Base-by-base conservation (phyloP, 2,329 filamentous ascomycete genomes). In the Fusarium austroafricanum region DNA sequence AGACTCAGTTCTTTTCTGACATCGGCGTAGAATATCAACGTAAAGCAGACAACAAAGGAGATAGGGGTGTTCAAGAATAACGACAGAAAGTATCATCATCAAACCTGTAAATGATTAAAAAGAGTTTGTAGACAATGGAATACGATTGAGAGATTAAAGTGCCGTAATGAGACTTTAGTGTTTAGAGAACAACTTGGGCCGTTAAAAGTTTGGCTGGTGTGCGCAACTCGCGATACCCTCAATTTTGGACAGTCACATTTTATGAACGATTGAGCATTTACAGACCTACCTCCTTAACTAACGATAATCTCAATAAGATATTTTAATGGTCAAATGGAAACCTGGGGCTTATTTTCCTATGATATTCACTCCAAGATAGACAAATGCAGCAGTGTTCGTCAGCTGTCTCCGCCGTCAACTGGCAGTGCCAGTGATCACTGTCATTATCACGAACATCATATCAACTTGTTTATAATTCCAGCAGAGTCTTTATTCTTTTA, bases 161-260 rank as follows among this genome's bases (percentile, higher is more conserved):
- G 4, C 4, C 17, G 9, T n/a, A 10, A 12, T 33, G n/a, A 15
- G 5, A 4, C 11, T n/a, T 7, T 35, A 3, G 3, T 5, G 10
- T 26, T 33, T 14, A 33, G 5, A 5, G 14, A 31, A 18, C n/a
- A 35, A 31, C 31, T 28, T 31, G 17, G 26, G 17, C 42, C 29
- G 15, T 44, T 29, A 15, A 26, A 35, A 17, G 26, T 14, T 8
- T 20, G 18, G 12, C 21, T 14, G 17, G 11, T 3, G 15, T 14
- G 31, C 11, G 8, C 37, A 37, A 21, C 51, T 28, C 51, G 18
- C 29, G 40, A 54, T 54, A 23, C 20, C 51, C 40, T 54, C 51
- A 47, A 20, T 28, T 49, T 49, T 21, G 6, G 6, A 6, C 6
- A 35, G 1, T 3, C 2, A 5, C 5, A 40, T 18, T 20, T 11